Evolutionary conservation across 129 eudicot genomes (phyloP).

Genomic region (Apium graveolens): DNA sequence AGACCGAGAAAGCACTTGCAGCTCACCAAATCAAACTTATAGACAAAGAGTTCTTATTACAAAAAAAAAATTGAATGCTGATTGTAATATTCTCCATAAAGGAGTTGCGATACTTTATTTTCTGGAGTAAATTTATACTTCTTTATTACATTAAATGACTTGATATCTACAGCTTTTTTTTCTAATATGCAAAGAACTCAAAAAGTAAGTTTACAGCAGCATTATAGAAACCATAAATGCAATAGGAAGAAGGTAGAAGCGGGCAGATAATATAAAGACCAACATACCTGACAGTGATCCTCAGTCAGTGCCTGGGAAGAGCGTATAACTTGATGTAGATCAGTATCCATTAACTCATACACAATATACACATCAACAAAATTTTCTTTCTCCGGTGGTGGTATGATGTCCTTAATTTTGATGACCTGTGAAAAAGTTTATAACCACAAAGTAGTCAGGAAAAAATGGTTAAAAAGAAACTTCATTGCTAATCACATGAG

Average conservation of each 20-base stretch:
- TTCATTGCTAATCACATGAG: not conserved
- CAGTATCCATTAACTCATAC: conserved; percentile 68
- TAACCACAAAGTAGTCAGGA: not conserved
- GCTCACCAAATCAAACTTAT: not conserved
- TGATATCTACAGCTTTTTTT: not conserved
- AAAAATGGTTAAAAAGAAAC: not conserved
- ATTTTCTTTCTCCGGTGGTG: conserved; percentile 47
- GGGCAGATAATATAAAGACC: not conserved
- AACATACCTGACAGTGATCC: conserved; percentile 65
- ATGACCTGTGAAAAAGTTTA: conserved; percentile 31
- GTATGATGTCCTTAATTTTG: conserved; percentile 58
- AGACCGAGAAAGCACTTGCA: not conserved
- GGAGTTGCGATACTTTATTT: not conserved
- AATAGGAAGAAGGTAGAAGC: not conserved
- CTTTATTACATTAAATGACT: not conserved
- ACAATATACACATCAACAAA: conserved; percentile 59
- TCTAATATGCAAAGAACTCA: not conserved
- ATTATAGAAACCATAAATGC: not conserved
- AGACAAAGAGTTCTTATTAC: not conserved
- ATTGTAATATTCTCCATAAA: not conserved
- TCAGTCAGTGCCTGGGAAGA: conserved; percentile 64
- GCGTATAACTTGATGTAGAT: conserved; percentile 62
- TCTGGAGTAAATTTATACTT: not conserved
- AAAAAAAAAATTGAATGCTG: not conserved
- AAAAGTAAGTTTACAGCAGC: not conserved